Percentiles rank a stretch among this genome's conserved stretches.
Evolutionary conservation across 371 early-diverging fungal species (phyloP).

Genomic region (Circinella umbellata): DNA sequence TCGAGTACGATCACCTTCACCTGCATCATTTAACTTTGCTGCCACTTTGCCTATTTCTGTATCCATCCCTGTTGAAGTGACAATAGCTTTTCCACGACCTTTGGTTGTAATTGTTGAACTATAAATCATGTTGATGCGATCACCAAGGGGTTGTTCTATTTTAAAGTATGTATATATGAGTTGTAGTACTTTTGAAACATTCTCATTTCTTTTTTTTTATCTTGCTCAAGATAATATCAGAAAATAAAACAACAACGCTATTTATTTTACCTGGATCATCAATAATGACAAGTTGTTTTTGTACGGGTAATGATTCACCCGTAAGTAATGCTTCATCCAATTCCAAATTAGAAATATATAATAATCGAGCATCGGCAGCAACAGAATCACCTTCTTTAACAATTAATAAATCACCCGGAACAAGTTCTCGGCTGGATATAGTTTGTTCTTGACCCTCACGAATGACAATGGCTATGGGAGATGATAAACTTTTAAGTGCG

Average conservation of each 20-base stretch:
- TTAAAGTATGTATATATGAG: not conserved
- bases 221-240: too few species aligned
- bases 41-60: constrained; percentile 92
- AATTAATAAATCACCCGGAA: constrained; percentile 89
- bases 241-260: not conserved
- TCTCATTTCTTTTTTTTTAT: constrained; percentile 12
- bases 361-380: constrained; percentile 84
- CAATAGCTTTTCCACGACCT: constrained; percentile 61
- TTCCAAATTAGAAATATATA: constrained; percentile 79
- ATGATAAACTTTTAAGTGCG: constrained; percentile 79
- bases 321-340: constrained; percentile 83
- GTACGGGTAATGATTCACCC: constrained; percentile 77
- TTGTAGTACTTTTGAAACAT: not conserved
- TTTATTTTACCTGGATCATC: constrained; percentile 25
- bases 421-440: constrained; percentile 70
- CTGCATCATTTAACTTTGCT: constrained; percentile 71
- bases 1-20: constrained; percentile 63
- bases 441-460: constrained; percentile 72
- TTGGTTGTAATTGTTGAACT: constrained; percentile 57
- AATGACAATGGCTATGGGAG: constrained; percentile 76
- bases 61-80: constrained; percentile 77
- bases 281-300: constrained; percentile 50
- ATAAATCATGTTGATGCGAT: constrained; percentile 70
- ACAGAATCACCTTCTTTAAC: constrained; percentile 89
- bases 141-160: constrained; percentile 39